phyloP scores from a whole-genome alignment of 306 rosid species.

The Cotoneaster glaucophyllus region DNA sequence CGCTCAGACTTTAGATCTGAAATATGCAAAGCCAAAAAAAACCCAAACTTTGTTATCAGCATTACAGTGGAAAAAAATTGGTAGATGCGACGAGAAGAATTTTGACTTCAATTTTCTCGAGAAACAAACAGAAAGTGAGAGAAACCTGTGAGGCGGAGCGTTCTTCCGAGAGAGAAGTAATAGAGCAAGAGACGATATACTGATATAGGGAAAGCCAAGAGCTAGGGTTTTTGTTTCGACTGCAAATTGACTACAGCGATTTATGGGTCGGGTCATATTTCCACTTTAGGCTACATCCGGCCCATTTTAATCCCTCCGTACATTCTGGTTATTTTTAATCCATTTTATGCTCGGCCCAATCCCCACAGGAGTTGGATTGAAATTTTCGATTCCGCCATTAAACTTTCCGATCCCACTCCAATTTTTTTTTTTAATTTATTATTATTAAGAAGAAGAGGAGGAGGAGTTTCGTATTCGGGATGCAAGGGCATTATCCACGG shows the following conservation, averaged over 20 bases:
- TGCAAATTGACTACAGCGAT: neutral
- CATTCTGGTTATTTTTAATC: no score
- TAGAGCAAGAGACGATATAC: neutral
- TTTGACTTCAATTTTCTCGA: neutral
- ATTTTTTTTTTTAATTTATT: no score
- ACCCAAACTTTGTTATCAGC: neutral
- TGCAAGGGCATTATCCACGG: no score
- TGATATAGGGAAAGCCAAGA: neutral
- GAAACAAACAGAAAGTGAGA: neutral
- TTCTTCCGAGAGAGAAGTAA: neutral
- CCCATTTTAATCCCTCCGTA: neutral
- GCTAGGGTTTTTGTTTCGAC: conserved; percentile 37
- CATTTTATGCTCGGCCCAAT: no score
- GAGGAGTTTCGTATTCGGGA: no score
- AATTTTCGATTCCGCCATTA: no score
- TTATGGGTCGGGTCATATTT: conserved; percentile 13
- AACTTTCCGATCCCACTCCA: no score
- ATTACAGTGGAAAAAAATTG: neutral
- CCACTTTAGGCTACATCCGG: neutral
- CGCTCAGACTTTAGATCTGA: conserved; percentile 47
- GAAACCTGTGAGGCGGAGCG: conserved; percentile 15
- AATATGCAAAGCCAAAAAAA: conserved; percentile 3
- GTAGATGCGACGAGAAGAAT: no score
- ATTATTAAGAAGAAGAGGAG: no score
- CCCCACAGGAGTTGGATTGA: no score